Base-by-base conservation (phyloP, 2,329 filamentous ascomycete species). In the Pseudopyricularia cyperi region DNA sequence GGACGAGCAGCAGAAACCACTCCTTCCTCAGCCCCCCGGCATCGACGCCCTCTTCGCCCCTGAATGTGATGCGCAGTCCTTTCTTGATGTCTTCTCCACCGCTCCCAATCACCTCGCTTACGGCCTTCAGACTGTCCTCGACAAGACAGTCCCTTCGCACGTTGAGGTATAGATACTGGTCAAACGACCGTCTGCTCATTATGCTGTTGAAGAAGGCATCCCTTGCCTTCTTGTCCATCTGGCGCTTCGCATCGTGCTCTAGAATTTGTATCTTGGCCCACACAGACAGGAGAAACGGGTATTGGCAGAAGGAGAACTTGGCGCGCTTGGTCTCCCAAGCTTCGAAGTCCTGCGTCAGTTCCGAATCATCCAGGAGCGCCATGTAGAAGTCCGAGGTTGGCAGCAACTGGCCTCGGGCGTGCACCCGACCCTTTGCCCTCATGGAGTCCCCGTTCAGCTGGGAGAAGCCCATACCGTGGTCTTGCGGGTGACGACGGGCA, bases 151-250 rank as follows among this genome's bases (percentile, higher is more conserved):
- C 87, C 52, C 90, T 75, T 22, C 89, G 79, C 14, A 96, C 81
- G 55, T 80, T 83, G 34, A 96, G 71, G 19, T 87, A 74, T 42
- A 95, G 76, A 63, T 89, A 46, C 61, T 90, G 86, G 54, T 85
- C 87, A 52, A 89, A 79, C 30, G 76, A 80, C 60, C 82, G 82
- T 49, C 82, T 79, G 33, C 78, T 86, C 66, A 94, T 76, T 58
- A 96, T 89, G 62, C 85, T 91, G 64, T 90, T 85, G 62, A 95
- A 94, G 65, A 95, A 95, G 2, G 89, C 89, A 62, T 95, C 87
- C 49, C 89, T 77, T 9, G 89, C 89, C 64, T 89, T 91, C 56
- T 80, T 82, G 61, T 89, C 83, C 89, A 95, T 95, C 65, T 95
- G 89, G 7, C 89, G 79, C 56, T 83, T 80, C 7, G 89, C 87